Conservation (phyloP, 2,329 filamentous ascomycete species). For the Botryosphaeria agaves region DNA sequence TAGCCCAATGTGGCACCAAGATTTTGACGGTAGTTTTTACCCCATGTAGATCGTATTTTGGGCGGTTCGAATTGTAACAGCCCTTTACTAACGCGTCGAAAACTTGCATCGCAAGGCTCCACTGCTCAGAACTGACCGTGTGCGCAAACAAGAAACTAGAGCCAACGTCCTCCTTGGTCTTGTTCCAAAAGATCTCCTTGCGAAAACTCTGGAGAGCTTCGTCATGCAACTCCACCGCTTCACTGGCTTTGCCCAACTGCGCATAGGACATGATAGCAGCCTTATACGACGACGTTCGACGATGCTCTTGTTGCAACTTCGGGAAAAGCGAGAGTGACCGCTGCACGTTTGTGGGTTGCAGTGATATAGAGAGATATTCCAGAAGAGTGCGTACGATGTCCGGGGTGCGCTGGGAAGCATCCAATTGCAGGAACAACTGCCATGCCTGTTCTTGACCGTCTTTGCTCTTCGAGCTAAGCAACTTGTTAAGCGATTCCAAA, state of each 20-base stretch:
- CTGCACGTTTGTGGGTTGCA: slow-evolving; percentile 18
- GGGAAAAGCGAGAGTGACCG: slow-evolving; percentile 30
- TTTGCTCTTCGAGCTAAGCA: slow-evolving; percentile 1
- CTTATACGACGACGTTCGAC: slow-evolving; percentile 26
- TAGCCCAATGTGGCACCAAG: slow-evolving; percentile 2
- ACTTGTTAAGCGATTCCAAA: no score
- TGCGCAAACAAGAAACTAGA: slow-evolving; percentile 1
- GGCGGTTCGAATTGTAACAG: no score
- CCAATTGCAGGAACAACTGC: slow-evolving; percentile 2
- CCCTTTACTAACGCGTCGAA: slow-evolving; percentile 10
- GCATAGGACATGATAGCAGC: slow-evolving; percentile 27
- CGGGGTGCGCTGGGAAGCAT: background rate
- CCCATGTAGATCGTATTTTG: no score
- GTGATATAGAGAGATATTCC: slow-evolving; percentile 11
- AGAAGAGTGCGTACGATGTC: slow-evolving; percentile 10
- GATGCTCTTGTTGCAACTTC: slow-evolving; percentile 16
- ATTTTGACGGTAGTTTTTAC: no score
- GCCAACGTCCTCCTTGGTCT: slow-evolving; percentile 1
- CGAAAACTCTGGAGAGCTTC: no score
- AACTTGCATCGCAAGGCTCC: slow-evolving; percentile 16
- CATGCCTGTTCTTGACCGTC: background rate
- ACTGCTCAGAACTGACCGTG: slow-evolving; percentile 9
- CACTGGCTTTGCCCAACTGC: slow-evolving; percentile 18
- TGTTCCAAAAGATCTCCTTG: no score
- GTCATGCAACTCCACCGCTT: slow-evolving; percentile 22